Evolutionary conservation across 768 basidiomycete species (phyloP).

Genomic region (Trametes meyenii): DNA sequence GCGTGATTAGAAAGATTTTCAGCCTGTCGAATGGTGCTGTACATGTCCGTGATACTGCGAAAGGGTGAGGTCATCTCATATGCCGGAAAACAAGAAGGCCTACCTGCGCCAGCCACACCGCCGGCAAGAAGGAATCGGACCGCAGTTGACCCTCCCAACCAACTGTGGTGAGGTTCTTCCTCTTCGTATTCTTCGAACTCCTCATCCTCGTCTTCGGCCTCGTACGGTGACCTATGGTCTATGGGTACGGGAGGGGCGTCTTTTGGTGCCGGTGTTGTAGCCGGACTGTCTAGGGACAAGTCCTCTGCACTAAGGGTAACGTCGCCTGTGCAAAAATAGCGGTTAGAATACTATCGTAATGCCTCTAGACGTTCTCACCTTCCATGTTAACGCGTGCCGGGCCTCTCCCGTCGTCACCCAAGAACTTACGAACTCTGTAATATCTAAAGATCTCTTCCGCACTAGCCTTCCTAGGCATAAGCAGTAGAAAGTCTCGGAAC

Average conservation of each 20-base stretch:
- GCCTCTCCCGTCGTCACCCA: constrained; percentile 77
- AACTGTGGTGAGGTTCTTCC: constrained; percentile 60
- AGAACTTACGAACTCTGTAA: constrained; percentile 68
- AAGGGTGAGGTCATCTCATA: neutral
- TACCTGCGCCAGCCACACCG: constrained; percentile 92
- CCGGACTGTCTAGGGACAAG: constrained; percentile 41
- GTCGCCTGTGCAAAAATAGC: constrained; percentile 55
- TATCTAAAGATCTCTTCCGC: constrained; percentile 85
- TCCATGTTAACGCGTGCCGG: constrained; percentile 86
- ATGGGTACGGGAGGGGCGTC: constrained; percentile 23
- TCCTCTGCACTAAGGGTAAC: constrained; percentile 80
- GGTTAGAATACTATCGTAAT: neutral
- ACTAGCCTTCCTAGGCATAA: constrained; percentile 81
- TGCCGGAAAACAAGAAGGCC: constrained; percentile 29
- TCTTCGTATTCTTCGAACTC: constrained; percentile 53
- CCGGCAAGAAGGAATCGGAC: constrained; percentile 92
- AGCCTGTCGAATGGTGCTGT: constrained; percentile 98
- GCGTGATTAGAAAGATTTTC: constrained; percentile 95
- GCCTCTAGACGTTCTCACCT: constrained; percentile 51
- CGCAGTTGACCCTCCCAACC: constrained; percentile 71
- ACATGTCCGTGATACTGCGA: constrained; percentile 87
- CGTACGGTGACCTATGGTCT: constrained; percentile 29
- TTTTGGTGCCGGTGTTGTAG: constrained; percentile 10
- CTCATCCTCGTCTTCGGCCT: constrained; percentile 39
- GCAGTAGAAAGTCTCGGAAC: constrained; percentile 87